Evolutionary conservation across 2,329 filamentous ascomycete genomes (phyloP).

Genomic region (Botrytis elliptica): DNA sequence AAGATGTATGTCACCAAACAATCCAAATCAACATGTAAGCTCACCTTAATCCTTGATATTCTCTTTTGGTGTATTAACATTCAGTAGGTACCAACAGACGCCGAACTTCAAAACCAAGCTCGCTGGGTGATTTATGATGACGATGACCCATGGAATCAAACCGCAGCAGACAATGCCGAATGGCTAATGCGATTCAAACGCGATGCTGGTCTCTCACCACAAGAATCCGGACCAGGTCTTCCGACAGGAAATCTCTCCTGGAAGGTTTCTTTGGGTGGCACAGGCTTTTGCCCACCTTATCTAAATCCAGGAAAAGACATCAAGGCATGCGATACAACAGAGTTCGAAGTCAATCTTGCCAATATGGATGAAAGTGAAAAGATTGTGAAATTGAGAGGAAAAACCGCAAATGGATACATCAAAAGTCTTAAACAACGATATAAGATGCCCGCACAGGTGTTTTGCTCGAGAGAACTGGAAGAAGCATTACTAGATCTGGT

Average conservation of each 20-base stretch:
- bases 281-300: conserved; percentile 57
- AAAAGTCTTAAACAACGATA: conserved; percentile 46
- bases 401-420: conserved; percentile 50
- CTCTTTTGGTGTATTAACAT: neutral
- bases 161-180: conserved; percentile 61
- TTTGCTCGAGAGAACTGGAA: conserved; percentile 60
- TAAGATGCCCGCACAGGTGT: conserved; percentile 50
- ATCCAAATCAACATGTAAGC: conserved; percentile 53
- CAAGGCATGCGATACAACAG: conserved; percentile 40
- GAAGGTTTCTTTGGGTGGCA: conserved; percentile 51
- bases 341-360: conserved; percentile 33
- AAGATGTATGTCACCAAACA: conserved; percentile 56
- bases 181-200: conserved; percentile 64
- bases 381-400: conserved; percentile 45
- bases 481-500: conserved; percentile 52
- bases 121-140: conserved; percentile 63
- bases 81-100: conserved; percentile 49
- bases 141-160: conserved; percentile 65
- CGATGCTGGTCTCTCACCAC: conserved; percentile 51
- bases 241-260: conserved; percentile 43
- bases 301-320: conserved; percentile 45
- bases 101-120: conserved; percentile 63
- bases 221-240: conserved; percentile 52
- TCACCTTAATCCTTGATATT: neutral
- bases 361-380: conserved; percentile 32